These are phyloP conservation scores for Phoma herbarum DNA, from an alignment of 2,329 filamentous ascomycete species.

Conservation along the genomic window DNA sequence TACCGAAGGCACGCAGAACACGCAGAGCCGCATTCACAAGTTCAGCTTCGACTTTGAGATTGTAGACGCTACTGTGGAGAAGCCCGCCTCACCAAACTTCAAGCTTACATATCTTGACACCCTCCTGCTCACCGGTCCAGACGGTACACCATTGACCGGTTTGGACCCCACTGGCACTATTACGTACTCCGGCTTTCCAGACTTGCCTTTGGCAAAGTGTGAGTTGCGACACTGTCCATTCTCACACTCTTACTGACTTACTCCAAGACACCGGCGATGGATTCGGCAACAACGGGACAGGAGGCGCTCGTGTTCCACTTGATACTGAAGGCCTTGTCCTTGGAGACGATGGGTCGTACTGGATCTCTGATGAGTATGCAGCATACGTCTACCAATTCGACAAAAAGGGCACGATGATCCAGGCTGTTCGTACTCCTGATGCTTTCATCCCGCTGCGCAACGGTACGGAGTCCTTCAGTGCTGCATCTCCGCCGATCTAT, in stretches of 20 bases:
- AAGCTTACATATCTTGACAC: constrained; percentile 70
- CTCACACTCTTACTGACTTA: not conserved
- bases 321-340: constrained; percentile 74
- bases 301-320: constrained; percentile 67
- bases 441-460: constrained; percentile 72
- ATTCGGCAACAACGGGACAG: constrained; percentile 68
- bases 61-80: constrained; percentile 60
- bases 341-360: constrained; percentile 68
- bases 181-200: constrained; percentile 67
- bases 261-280: constrained; percentile 66
- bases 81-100: constrained; percentile 68
- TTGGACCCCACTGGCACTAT: constrained; percentile 25
- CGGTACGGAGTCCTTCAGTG: constrained; percentile 67
- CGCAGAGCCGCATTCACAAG: constrained; percentile 73
- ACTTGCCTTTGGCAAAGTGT: constrained; percentile 69
- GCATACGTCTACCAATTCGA: constrained; percentile 75
- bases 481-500: constrained; percentile 70
- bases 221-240: not conserved
- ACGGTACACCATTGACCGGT: constrained; percentile 66
- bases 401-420: constrained; percentile 64
- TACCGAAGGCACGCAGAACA: constrained; percentile 73
- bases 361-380: constrained; percentile 70
- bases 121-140: constrained; percentile 69
- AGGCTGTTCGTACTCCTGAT: constrained; percentile 70
- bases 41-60: constrained; percentile 68